phyloP scores from a whole-genome alignment of 2,329 filamentous ascomycete species.

The Penicillium freii region DNA sequence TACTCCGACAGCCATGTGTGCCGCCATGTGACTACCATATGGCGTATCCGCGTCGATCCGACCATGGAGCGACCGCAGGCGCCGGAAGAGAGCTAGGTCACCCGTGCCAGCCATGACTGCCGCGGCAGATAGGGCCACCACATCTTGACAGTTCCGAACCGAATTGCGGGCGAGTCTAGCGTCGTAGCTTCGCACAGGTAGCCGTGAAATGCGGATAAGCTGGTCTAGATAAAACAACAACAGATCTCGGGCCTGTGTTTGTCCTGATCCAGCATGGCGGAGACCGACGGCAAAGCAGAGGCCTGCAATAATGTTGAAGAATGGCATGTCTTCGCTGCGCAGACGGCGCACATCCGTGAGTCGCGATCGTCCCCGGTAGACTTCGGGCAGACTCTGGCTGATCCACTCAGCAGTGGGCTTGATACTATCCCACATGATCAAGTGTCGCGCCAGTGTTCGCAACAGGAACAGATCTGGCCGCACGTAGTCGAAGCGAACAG shows the following conservation, averaged over 20 bases:
- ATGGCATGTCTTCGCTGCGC: conserved; percentile 79
- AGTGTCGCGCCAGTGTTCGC: conserved; percentile 80
- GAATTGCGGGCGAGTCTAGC: conserved; percentile 78
- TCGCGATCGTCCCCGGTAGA: conserved; percentile 63
- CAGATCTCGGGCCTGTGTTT: conserved; percentile 71
- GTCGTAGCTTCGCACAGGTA: conserved; percentile 69
- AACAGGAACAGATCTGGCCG: conserved; percentile 89
- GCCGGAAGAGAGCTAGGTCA: conserved; percentile 78
- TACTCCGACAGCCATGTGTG: conserved; percentile 85
- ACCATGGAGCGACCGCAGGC: conserved; percentile 83
- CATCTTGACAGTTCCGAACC: conserved; percentile 85
- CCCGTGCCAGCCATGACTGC: conserved; percentile 96
- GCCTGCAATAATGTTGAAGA: conserved; percentile 88
- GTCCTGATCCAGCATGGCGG: conserved; percentile 70
- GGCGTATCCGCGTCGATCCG: conserved; percentile 78
- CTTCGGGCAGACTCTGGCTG: conserved; percentile 65
- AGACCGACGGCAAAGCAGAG: conserved; percentile 77
- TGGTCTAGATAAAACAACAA: conserved; percentile 81
- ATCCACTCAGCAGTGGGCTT: conserved; percentile 74
- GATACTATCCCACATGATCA: conserved; percentile 91
- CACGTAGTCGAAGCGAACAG: conserved; percentile 91
- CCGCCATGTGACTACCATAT: conserved; percentile 90
- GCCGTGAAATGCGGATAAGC: conserved; percentile 72
- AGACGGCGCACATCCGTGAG: conserved; percentile 62
- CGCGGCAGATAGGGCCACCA: conserved; percentile 75